A percentile compares a stretch with the other conserved stretches of the same genome.
phyloP scores from a whole-genome alignment of 139 green algal genomes.

The Picochlorum sp. region DNA sequence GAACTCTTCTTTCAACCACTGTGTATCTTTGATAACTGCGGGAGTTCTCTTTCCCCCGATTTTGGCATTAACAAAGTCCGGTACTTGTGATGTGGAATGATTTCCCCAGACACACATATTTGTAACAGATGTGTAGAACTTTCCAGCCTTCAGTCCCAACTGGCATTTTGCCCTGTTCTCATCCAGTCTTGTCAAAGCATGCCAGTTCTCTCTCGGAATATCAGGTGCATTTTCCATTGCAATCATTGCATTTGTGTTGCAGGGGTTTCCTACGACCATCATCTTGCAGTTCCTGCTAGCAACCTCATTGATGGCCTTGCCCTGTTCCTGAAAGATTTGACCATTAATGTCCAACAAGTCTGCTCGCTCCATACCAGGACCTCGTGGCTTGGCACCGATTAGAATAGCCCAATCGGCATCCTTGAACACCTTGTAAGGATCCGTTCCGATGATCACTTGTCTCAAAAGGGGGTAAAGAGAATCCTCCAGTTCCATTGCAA shows the following conservation, averaged over 20 bases:
- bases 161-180: slow-evolving; percentile 90
- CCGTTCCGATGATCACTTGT: slow-evolving; percentile 69
- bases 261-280: slow-evolving; percentile 86
- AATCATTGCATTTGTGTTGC: slow-evolving; percentile 90
- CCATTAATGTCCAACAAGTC: slow-evolving; percentile 89
- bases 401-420: slow-evolving; percentile 90
- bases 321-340: slow-evolving; percentile 74
- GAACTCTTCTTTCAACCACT: slow-evolving; percentile 79
- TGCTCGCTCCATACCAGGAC: slow-evolving; percentile 82
- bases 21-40: slow-evolving; percentile 63
- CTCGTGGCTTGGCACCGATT: slow-evolving; percentile 85
- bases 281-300: slow-evolving; percentile 70
- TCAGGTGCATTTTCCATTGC: slow-evolving; percentile 74
- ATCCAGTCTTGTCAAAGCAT: slow-evolving; percentile 70
- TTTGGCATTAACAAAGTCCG: slow-evolving; percentile 88
- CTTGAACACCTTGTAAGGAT: slow-evolving; percentile 65
- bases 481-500: slow-evolving; percentile 95
- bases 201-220: slow-evolving; percentile 75
- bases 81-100: slow-evolving; percentile 91
- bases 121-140: slow-evolving; percentile 82
- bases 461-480: slow-evolving; percentile 84
- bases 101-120: slow-evolving; percentile 87
- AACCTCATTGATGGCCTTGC: slow-evolving; percentile 68
- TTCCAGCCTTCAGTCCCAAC: slow-evolving; percentile 75
- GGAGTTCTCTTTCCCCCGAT: slow-evolving; percentile 67